Percentiles rank a stretch among this genome's conserved stretches.
Evolutionary conservation across 2,329 filamentous ascomycete species (phyloP).

Genomic region (Talaromyces sp.): DNA sequence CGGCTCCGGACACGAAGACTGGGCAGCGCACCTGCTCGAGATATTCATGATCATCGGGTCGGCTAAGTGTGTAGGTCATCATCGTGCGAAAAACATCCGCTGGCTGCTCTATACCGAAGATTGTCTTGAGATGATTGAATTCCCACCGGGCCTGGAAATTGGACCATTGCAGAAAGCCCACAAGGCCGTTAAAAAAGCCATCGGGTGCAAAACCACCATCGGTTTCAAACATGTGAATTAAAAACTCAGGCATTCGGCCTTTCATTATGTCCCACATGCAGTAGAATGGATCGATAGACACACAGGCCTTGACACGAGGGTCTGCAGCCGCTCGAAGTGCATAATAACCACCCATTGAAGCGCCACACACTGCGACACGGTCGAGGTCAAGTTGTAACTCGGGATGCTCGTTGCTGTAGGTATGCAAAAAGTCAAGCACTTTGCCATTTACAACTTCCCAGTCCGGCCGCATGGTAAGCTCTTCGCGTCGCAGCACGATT

Average conservation of each 20-base stretch:
- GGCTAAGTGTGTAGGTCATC: too few species aligned
- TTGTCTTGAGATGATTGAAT: too few species aligned
- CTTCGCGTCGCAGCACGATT: constrained; percentile 30
- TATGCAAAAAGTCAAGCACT: constrained; percentile 31
- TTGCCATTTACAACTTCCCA: constrained; percentile 36
- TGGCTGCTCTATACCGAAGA: too few species aligned
- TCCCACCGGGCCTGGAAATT: too few species aligned
- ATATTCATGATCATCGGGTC: neutral
- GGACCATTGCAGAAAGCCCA: too few species aligned
- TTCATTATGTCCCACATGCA: neutral
- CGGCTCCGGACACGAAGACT: neutral
- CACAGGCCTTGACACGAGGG: neutral
- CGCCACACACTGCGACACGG: constrained; percentile 38
- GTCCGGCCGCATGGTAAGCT: constrained; percentile 35
- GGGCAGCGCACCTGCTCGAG: neutral
- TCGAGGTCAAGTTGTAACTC: constrained; percentile 18
- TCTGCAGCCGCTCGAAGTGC: constrained; percentile 36
- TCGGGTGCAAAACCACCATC: too few species aligned
- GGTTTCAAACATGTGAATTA: too few species aligned
- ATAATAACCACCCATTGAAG: constrained; percentile 47
- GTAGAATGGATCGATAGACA: neutral
- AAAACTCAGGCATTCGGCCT: neutral
- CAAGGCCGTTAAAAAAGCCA: too few species aligned
- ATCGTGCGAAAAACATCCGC: too few species aligned
- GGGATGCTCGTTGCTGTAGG: constrained; percentile 23